Conservation (phyloP, 371 early-diverging fungal genomes). For the Furculomyces boomerangus region DNA sequence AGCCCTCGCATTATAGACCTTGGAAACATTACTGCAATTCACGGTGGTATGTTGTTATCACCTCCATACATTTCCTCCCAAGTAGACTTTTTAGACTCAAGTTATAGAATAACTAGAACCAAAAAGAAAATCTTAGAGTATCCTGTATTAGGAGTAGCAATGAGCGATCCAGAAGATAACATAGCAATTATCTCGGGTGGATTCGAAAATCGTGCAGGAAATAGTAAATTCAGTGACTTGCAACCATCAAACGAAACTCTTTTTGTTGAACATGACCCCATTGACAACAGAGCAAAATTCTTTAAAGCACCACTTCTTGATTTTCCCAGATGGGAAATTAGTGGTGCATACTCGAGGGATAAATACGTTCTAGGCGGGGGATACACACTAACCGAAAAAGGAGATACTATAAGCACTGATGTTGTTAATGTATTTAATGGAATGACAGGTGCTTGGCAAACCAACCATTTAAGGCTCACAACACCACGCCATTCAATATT, state of each 20-base stretch:
- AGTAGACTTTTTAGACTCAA: constrained; percentile 11
- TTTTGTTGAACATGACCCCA: constrained; percentile 3
- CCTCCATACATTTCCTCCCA: constrained; percentile 18
- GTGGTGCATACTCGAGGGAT: constrained; percentile 17
- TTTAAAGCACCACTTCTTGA: constrained; percentile 6
- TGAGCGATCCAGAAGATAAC: constrained; percentile 6
- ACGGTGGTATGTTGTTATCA: constrained; percentile 18
- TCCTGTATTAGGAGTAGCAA: constrained; percentile 16
- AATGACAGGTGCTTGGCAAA: constrained; percentile 7
- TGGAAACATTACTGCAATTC: constrained; percentile 9
- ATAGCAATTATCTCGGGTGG: constrained; percentile 13
- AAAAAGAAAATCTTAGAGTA: constrained; percentile 2
- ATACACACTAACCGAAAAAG: constrained; percentile 8
- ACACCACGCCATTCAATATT: background rate
- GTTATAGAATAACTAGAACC: constrained; percentile 2
- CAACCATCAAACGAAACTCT: constrained; percentile 18
- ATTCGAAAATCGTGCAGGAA: constrained; percentile 20
- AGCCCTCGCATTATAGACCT: constrained; percentile 14
- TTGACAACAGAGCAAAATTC: background rate
- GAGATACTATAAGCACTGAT: constrained; percentile 5
- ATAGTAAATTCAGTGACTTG: constrained; percentile 21
- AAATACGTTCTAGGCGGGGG: constrained; percentile 21
- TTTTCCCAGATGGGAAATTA: constrained; percentile 17
- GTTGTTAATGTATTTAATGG: constrained; percentile 14
- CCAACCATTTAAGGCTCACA: background rate